Evolutionary conservation across 1,284 basidiomycete genomes (phyloP).

Genomic region (Singerocomus inundabilis): DNA sequence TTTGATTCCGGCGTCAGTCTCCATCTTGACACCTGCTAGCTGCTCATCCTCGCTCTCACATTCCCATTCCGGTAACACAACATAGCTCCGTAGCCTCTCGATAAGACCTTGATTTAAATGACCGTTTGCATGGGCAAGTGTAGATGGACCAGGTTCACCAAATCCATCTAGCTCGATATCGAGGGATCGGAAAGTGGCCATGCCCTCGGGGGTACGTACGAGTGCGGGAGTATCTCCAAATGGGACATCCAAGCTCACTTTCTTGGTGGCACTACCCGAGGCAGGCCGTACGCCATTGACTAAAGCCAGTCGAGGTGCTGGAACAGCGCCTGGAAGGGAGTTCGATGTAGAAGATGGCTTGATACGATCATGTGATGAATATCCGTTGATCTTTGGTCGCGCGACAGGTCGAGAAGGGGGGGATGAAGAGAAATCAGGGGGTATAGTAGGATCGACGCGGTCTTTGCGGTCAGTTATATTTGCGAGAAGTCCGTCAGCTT

Average conservation of each 20-base stretch:
- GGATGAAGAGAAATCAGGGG: conserved; percentile 25
- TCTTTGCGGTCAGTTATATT: conserved; percentile 90
- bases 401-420: conserved; percentile 24
- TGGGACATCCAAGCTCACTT: conserved; percentile 36
- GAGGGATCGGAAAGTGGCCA: conserved; percentile 61
- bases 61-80: conserved; percentile 40
- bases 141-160: conserved; percentile 34
- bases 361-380: conserved; percentile 21
- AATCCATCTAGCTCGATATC: conserved; percentile 44
- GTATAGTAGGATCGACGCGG: conserved; percentile 57
- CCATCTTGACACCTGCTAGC: conserved; percentile 30
- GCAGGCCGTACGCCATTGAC: conserved; percentile 20
- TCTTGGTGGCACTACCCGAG: conserved; percentile 12
- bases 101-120: conserved; percentile 19
- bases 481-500: conserved; percentile 80
- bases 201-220: conserved; percentile 73
- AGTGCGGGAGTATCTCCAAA: conserved; percentile 73
- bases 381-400: conserved; percentile 33
- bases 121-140: conserved; percentile 31
- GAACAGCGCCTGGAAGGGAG: conserved; percentile 4
- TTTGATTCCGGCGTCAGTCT: conserved; percentile 53
- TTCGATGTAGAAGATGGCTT: conserved; percentile 12
- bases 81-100: conserved; percentile 30
- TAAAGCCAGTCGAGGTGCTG: conserved; percentile 13
- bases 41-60: conserved; percentile 40